A percentile compares a stretch with the other conserved stretches of the same genome.
These are phyloP conservation scores for Sphagnurus paluster DNA, from an alignment of 1,284 basidiomycete genomes.

Conservation along the genomic window DNA sequence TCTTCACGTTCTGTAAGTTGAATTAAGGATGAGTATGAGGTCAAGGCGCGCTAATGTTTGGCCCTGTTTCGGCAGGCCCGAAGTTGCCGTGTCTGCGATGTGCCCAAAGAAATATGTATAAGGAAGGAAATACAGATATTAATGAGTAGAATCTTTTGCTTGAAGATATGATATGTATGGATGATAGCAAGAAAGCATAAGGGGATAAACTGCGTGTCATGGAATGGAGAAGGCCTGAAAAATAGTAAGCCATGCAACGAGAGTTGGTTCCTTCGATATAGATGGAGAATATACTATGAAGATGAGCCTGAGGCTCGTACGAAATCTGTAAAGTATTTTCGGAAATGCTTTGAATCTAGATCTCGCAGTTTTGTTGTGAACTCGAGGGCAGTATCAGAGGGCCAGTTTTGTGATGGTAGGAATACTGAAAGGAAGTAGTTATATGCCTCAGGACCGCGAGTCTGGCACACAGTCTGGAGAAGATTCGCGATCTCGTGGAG, in stretches of 20 bases:
- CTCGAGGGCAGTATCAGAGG: constrained; percentile 73
- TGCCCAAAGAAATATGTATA: constrained; percentile 1
- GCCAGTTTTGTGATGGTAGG: constrained; percentile 89
- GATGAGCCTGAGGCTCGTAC: constrained; percentile 67
- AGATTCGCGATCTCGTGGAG: constrained; percentile 86
- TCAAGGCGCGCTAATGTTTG: not conserved
- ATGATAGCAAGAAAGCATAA: constrained; percentile 10
- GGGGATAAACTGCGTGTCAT: constrained; percentile 4
- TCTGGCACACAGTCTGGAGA: constrained; percentile 77
- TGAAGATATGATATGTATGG: constrained; percentile 3
- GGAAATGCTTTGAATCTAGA: constrained; percentile 81
- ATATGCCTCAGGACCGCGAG: constrained; percentile 83
- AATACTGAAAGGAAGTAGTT: constrained; percentile 81
- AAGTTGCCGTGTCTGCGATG: not conserved
- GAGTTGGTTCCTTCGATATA: constrained; percentile 13
- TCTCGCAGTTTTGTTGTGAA: constrained; percentile 79
- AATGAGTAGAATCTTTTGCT: not conserved
- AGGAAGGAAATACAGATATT: constrained; percentile 4
- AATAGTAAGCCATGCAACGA: constrained; percentile 12
- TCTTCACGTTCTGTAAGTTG: too few relatives aligned
- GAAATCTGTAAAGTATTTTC: constrained; percentile 89
- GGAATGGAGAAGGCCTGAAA: constrained; percentile 1
- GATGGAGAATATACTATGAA: constrained; percentile 43
- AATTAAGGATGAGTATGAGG: not conserved
- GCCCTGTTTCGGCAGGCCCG: not conserved